These are phyloP conservation scores for Solanum hybrid DNA, from an alignment of 305 asterid genomes.

Conservation along the genomic window DNA sequence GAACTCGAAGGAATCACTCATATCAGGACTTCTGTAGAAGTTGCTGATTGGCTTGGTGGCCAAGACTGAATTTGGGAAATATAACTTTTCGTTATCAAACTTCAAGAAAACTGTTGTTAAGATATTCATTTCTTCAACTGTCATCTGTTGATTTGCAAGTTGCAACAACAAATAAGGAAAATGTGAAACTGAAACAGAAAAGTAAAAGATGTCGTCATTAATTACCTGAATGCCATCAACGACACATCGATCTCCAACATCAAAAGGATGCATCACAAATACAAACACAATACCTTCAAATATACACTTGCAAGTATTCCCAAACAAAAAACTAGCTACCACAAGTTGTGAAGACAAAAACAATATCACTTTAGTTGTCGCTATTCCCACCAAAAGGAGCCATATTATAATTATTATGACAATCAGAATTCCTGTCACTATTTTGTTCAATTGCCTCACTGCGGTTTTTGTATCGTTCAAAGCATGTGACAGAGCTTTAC, in stretches of 20 bases:
- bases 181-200: background rate
- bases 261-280: conserved; percentile 91
- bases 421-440: conserved; percentile 41
- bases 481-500: conserved; percentile 71
- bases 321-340: conserved; percentile 60
- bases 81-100: conserved; percentile 53
- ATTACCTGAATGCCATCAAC: conserved; percentile 71
- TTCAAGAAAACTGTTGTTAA: conserved; percentile 60
- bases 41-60: conserved; percentile 75
- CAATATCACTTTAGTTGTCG: conserved; percentile 60
- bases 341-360: conserved; percentile 76
- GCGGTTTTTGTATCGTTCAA: conserved; percentile 77
- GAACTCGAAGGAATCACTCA: conserved; percentile 72
- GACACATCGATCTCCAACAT: conserved; percentile 84
- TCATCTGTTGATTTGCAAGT: conserved; percentile 38
- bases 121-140: conserved; percentile 91
- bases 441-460: conserved; percentile 55
- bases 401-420: conserved; percentile 44
- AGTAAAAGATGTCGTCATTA: background rate
- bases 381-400: conserved; percentile 70
- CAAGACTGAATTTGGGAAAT: conserved; percentile 66
- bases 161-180: conserved; percentile 6
- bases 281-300: conserved; percentile 87
- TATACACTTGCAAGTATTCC: conserved; percentile 82
- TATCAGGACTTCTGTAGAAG: conserved; percentile 80